These are phyloP conservation scores for Debaryomycetaceae sp. DNA, from an alignment of 1,139 yeast genomes.

Conservation along the genomic window DNA sequence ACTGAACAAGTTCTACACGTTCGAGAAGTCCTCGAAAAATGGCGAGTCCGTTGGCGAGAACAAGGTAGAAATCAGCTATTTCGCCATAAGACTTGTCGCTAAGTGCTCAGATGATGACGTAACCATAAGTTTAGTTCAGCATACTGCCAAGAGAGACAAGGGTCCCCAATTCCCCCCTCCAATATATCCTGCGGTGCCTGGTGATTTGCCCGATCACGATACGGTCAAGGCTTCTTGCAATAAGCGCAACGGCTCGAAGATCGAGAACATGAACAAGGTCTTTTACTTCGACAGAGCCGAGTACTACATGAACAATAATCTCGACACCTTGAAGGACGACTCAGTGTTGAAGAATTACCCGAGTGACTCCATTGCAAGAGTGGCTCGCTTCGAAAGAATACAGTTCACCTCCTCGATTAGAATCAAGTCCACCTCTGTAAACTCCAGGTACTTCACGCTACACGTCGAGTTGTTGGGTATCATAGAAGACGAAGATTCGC, in stretches of 20 bases:
- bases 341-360: slow-evolving; percentile 44
- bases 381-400: slow-evolving; percentile 65
- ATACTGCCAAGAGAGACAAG: slow-evolving; percentile 67
- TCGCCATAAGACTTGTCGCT: slow-evolving; percentile 56
- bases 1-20: slow-evolving; percentile 35
- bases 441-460: slow-evolving; percentile 48
- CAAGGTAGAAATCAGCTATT: slow-evolving; percentile 44
- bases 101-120: slow-evolving; percentile 52
- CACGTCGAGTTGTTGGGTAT: slow-evolving; percentile 54
- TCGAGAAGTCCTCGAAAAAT: slow-evolving; percentile 22
- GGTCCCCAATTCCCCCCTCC: slow-evolving; percentile 69
- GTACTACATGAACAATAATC: slow-evolving; percentile 28
- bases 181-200: slow-evolving; percentile 56
- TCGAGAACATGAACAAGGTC: slow-evolving; percentile 21
- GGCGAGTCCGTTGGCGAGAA: slow-evolving; percentile 19
- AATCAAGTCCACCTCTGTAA: slow-evolving; percentile 45
- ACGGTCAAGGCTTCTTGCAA: slow-evolving; percentile 59
- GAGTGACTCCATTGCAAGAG: slow-evolving; percentile 50
- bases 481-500: slow-evolving; percentile 37
- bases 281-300: slow-evolving; percentile 43
- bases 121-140: slow-evolving; percentile 54
- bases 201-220: slow-evolving; percentile 55
- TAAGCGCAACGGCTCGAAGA: slow-evolving; percentile 38
- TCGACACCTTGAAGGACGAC: slow-evolving; percentile 29
- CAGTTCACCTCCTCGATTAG: slow-evolving; percentile 64